phyloP scores from a whole-genome alignment of 2,329 filamentous ascomycete species.

The Elsinoe ampelina region DNA sequence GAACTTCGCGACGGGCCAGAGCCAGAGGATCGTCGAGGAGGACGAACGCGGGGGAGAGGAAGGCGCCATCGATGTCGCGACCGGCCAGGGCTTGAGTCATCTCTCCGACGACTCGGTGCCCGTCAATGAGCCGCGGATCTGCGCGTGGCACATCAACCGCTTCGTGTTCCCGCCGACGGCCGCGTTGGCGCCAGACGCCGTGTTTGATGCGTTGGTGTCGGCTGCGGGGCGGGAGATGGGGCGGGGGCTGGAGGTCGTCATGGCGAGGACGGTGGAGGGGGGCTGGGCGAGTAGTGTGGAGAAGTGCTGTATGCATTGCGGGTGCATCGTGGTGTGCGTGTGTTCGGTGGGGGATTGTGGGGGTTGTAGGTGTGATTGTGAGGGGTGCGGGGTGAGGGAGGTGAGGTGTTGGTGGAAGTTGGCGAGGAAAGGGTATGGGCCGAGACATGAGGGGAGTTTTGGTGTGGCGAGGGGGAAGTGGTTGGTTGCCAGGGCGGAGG shows the following conservation, averaged over 20 bases:
- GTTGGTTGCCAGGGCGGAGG: background rate
- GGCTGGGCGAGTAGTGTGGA: slow-evolving; percentile 10
- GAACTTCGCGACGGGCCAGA: slow-evolving; percentile 1
- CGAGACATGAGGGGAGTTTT: slow-evolving; percentile 10
- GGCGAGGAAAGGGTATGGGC: background rate
- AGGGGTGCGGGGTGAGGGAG: slow-evolving; percentile 14
- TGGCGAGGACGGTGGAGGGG: background rate
- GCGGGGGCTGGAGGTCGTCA: background rate
- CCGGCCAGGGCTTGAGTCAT: background rate
- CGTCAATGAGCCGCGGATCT: background rate
- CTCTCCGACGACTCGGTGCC: background rate
- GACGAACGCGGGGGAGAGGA: background rate
- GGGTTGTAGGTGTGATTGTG: slow-evolving; percentile 15
- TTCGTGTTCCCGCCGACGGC: slow-evolving; percentile 10
- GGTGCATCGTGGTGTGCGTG: slow-evolving; percentile 13
- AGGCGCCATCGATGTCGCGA: background rate
- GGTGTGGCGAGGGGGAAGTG: slow-evolving; percentile 4
- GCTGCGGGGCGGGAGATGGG: background rate
- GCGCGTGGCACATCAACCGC: slow-evolving; percentile 14
- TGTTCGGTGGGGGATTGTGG: slow-evolving; percentile 10
- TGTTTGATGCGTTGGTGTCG: background rate
- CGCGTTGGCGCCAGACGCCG: background rate
- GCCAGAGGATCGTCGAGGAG: background rate
- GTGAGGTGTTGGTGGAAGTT: slow-evolving; percentile 16
- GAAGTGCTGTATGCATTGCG: slow-evolving; percentile 18